Evolutionary conservation across 2,329 filamentous ascomycete genomes (phyloP).

Genomic region (Trichoderma simmonsii): DNA sequence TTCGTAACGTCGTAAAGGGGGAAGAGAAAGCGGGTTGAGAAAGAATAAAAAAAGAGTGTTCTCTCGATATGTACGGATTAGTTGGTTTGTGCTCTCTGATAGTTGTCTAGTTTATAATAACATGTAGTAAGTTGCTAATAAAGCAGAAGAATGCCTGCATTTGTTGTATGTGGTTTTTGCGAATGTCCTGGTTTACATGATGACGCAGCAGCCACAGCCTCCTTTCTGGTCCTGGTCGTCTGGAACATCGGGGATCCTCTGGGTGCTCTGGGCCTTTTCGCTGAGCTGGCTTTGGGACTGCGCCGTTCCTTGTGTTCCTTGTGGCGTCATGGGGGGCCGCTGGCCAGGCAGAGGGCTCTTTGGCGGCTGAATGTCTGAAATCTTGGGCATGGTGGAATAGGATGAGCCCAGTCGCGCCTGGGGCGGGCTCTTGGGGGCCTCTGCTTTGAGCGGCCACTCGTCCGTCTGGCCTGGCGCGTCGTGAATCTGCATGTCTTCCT

Average conservation of each 20-base stretch:
- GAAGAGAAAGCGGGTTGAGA: background rate
- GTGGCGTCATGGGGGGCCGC: conserved; percentile 42
- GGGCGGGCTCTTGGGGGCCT: conserved; percentile 44
- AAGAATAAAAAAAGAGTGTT: background rate
- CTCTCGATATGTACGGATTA: conserved; percentile 18
- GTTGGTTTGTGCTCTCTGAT: conserved; percentile 9
- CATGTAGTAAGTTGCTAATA: background rate
- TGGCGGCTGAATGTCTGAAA: conserved; percentile 37
- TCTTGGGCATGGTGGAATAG: conserved; percentile 64
- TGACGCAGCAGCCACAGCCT: conserved; percentile 50
- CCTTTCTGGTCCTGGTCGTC: conserved; percentile 39
- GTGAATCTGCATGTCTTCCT: conserved; percentile 25
- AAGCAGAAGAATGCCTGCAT: background rate
- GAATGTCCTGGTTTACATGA: conserved; percentile 41
- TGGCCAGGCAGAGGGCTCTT: conserved; percentile 43
- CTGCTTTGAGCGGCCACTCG: conserved; percentile 59
- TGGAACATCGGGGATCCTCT: conserved; percentile 22
- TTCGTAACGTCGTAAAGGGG: conserved; percentile 20
- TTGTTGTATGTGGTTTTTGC: background rate
- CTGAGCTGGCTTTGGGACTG: conserved; percentile 24
- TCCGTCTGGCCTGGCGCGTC: conserved; percentile 33
- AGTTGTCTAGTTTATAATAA: conserved; percentile 10
- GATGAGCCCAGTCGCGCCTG: conserved; percentile 41
- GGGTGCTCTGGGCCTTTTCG: conserved; percentile 19
- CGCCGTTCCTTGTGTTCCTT: conserved; percentile 26